Base-by-base conservation (phyloP, 2,329 filamentous ascomycete genomes). In the Neofusicoccum ribis region DNA sequence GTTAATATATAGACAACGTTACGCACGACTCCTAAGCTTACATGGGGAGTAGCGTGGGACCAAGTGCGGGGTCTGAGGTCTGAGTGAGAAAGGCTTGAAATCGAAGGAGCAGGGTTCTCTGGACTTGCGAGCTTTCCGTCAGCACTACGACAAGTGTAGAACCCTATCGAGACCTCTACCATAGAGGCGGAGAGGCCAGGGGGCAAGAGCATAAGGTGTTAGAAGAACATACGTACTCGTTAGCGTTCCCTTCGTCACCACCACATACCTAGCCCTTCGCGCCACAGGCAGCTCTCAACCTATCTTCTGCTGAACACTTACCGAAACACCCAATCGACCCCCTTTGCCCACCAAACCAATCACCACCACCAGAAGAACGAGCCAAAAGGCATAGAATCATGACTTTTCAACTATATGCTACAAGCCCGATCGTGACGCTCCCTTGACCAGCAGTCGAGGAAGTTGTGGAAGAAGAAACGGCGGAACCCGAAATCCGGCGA, bases 361-460 rank as follows among this genome's bases (percentile, higher is more conserved):
- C 43, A 46, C 15, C 8, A 1, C n/a, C 43, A 3, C 43, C 43
- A 46, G 43, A 15, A 46, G 9, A 31, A 12, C 5, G 12, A 7
- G 27, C 27, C 5, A 27, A 31, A 49, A 51, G 15, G 27, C 23
- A 59, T 59, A 59, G 27, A 58, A 41, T 59, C 54, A 46, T 46
- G 23, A 36, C 54, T 59, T 59, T 59, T 59, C 27, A 34, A 14
- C 23, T 59, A 46, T 59, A 31, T 59, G 54, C 54, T 59, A 59
- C 54, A 46, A 34, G 36, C 54, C 27, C 39, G 27, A 34, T 46
- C 27, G 41, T 44, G 39, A 23, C 41, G 34, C 14, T 46, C 27
- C 15, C 37, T 8, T 46, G 43, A 31, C 20, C 20, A 6, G 20
- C 20, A 54, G 36, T 27, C 36, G 23, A 37, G 27, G 27, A 39